These are phyloP conservation scores for Brassica nigra DNA, from an alignment of 345 rosid species.

Conservation along the genomic window DNA sequence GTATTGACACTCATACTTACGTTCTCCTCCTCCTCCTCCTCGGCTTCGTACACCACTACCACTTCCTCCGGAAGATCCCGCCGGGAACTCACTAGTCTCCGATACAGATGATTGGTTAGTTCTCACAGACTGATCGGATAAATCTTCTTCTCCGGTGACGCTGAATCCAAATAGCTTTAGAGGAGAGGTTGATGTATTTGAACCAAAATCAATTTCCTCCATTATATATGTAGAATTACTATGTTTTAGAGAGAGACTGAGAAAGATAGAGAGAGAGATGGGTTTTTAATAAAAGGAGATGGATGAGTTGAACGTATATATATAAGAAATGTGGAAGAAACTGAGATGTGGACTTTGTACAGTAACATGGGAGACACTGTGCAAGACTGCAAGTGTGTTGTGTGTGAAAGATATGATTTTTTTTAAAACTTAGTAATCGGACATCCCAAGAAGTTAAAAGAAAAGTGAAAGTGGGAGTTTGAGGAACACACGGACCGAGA, in stretches of 20 bases:
- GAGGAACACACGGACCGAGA: conserved; percentile 54
- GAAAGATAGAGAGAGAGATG: conserved; percentile 20
- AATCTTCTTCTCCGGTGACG: conserved; percentile 66
- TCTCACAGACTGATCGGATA: conserved; percentile 31
- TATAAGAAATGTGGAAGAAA: conserved; percentile 19
- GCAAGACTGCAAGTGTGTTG: conserved; percentile 16
- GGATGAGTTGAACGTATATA: conserved; percentile 50
- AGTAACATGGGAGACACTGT: conserved; percentile 46
- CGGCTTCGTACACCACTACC: conserved; percentile 20
- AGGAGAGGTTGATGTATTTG: conserved; percentile 51
- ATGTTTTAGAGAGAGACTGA: background rate
- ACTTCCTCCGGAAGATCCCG: conserved; percentile 29
- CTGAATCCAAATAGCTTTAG: conserved; percentile 87
- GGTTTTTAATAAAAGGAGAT: conserved; percentile 34
- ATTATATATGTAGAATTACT: conserved; percentile 28
- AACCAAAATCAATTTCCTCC: conserved; percentile 56
- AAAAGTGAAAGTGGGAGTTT: conserved; percentile 41
- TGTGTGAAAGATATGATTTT: conserved; percentile 24
- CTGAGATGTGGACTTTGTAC: conserved; percentile 41
- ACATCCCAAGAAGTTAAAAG: conserved; percentile 53
- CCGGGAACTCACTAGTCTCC: conserved; percentile 35
- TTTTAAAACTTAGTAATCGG: conserved; percentile 28
- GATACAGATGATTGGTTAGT: conserved; percentile 21
- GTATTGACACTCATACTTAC: conserved; percentile 92
- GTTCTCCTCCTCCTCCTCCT: conserved; percentile 52